Base-by-base conservation (phyloP, 768 basidiomycete species). In the Coprinellus micaceus region DNA sequence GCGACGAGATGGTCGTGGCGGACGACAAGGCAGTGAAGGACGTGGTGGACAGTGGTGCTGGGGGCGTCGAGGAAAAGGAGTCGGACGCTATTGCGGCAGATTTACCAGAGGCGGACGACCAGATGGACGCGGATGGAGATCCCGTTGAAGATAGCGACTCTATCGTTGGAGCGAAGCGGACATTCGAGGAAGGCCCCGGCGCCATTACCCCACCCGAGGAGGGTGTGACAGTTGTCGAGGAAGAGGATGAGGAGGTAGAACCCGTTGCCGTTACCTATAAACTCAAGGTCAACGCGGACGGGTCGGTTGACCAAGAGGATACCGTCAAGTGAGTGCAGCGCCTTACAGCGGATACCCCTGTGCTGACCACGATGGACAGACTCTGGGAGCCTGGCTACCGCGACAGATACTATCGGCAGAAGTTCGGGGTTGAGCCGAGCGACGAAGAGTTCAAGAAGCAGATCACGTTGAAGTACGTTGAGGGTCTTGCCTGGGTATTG, bases 331-430 rank as follows among this genome's bases (percentile, higher is more conserved):
- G 70, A 62, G 89, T 76, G 30, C n/a, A n/a, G n/a, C n/a, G n/a
- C n/a, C n/a, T n/a, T n/a, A n/a, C n/a, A n/a, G n/a, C n/a, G n/a
- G n/a, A n/a, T n/a, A n/a, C n/a, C n/a, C n/a, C n/a, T n/a, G n/a
- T n/a, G n/a, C n/a, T n/a, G n/a, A n/a, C n/a, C n/a, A n/a, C n/a
- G n/a, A n/a, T n/a, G n/a, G n/a, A n/a, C n/a, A n/a, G 96, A 66
- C 74, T 98, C 21, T 99, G 92, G 86, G 94, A 98, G 70, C 86
- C 94, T 1, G 97, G 96, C 25, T 99, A 99, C 71, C 86, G 84
- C 68, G 92, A 95, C 62, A 84, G 97, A 39, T 99, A 99, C 69
- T 99, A 99, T 64, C 79, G 81, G 45, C 88, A 91, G 66, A 99
- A 99, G 73, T 99, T 98, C 65, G 87, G 86, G 2, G 75, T 91